These are phyloP conservation scores for Fusarium equiseti DNA, from an alignment of 2,329 filamentous ascomycete genomes.

Conservation along the genomic window DNA sequence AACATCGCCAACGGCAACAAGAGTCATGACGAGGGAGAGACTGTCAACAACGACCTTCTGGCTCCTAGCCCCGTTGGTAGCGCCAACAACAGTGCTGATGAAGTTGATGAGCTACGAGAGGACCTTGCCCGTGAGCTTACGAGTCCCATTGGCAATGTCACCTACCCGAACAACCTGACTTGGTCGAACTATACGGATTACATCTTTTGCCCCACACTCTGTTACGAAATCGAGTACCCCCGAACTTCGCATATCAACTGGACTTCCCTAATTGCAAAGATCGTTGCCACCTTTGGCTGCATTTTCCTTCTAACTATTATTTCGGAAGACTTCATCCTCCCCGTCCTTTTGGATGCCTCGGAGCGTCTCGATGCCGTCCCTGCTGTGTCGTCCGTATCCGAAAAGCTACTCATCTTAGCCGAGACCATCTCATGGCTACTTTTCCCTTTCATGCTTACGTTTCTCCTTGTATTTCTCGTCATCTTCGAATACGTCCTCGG, in stretches of 20 bases:
- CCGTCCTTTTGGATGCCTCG: slow-evolving; percentile 81
- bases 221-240: slow-evolving; percentile 97
- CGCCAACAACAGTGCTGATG: slow-evolving; percentile 53
- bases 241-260: slow-evolving; percentile 81
- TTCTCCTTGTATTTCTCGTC: slow-evolving; percentile 94
- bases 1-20: slow-evolving; percentile 38
- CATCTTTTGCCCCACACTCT: slow-evolving; percentile 91
- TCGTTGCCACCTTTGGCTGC: slow-evolving; percentile 91
- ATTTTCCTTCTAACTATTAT: slow-evolving; percentile 94
- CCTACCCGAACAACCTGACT: slow-evolving; percentile 90
- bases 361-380: slow-evolving; percentile 60
- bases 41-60: neutral
- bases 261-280: slow-evolving; percentile 85
- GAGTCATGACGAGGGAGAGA: slow-evolving; percentile 48
- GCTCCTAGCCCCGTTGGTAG: slow-evolving; percentile 36
- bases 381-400: slow-evolving; percentile 61
- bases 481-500: slow-evolving; percentile 98
- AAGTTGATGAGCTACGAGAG: slow-evolving; percentile 79
- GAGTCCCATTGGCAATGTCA: slow-evolving; percentile 88
- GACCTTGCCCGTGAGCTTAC: slow-evolving; percentile 92
- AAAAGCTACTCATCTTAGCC: slow-evolving; percentile 82
- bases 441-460: slow-evolving; percentile 97
- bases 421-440: slow-evolving; percentile 92
- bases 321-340: slow-evolving; percentile 95
- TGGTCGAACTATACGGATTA: slow-evolving; percentile 86